Percentiles rank a stretch among this genome's conserved stretches.
Conservation (phyloP, 1,284 basidiomycete species). For the Cutaneotrichosporon cutaneum region DNA sequence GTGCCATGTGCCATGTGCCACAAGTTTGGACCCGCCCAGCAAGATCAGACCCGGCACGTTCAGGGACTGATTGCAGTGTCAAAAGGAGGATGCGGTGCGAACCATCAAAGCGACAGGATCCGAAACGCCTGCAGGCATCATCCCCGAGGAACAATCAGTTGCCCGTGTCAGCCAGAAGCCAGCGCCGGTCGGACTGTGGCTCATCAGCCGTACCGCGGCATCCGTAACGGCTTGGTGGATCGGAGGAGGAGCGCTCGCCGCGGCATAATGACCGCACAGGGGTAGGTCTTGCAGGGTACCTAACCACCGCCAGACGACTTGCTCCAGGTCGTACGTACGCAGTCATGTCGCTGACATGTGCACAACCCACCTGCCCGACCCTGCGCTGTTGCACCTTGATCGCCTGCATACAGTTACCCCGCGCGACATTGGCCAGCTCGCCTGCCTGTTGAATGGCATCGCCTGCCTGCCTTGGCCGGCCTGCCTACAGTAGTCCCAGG, state of each 20-base stretch:
- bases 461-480: not conserved
- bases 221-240: too few species aligned
- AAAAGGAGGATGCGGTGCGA: not conserved
- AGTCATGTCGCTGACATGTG: not conserved
- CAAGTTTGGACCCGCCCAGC: not conserved
- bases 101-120: too few species aligned
- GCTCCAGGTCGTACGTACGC: not conserved
- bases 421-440: not conserved
- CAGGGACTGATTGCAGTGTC: not conserved
- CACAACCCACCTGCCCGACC: not conserved
- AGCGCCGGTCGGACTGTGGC: too few species aligned
- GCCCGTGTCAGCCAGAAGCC: too few species aligned
- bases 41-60: not conserved
- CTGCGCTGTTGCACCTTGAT: not conserved
- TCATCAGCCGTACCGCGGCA: too few species aligned
- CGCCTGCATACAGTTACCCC: not conserved
- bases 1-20: not conserved
- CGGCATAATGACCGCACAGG: too few species aligned
- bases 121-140: too few species aligned
- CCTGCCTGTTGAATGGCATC: too few species aligned
- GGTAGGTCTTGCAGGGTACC: not conserved
- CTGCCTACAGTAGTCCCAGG: not conserved
- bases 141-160: too few species aligned
- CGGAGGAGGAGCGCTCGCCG: too few species aligned
- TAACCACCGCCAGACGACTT: not conserved